Evolutionary conservation across 163 green algal species (phyloP).

Genomic region (Trebouxiophyceae sp.): DNA sequence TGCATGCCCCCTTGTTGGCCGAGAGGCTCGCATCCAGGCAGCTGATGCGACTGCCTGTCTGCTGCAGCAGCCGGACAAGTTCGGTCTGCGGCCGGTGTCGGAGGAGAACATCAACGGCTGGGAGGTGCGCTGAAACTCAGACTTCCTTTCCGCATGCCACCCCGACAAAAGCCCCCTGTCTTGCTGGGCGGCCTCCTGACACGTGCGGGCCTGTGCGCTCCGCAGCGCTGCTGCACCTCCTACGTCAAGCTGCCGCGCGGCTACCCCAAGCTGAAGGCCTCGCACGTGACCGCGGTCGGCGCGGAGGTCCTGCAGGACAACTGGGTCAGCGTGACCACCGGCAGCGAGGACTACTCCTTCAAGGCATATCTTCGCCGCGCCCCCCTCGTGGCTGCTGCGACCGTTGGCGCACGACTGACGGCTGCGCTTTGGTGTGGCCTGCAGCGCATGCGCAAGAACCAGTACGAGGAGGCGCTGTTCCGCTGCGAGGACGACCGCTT

Average conservation of each 20-base stretch:
- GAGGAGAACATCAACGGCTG: constrained; percentile 80
- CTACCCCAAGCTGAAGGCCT: constrained; percentile 52
- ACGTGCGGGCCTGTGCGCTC: too few species aligned
- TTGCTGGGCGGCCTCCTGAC: too few species aligned
- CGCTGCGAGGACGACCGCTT: constrained; percentile 93
- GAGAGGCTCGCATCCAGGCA: too few species aligned
- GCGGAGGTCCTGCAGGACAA: constrained; percentile 78
- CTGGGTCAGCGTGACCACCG: constrained; percentile 91
- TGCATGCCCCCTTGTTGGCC: too few species aligned
- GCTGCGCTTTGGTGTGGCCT: neutral
- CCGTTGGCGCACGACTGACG: too few species aligned
- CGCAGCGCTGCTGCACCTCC: constrained; percentile 71
- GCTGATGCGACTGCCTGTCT: too few species aligned
- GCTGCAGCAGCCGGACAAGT: constrained; percentile 59
- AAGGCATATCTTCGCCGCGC: too few species aligned
- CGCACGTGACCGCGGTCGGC: constrained; percentile 39
- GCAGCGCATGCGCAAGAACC: constrained; percentile 96
- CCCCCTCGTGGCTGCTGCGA: neutral
- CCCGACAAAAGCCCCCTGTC: too few species aligned
- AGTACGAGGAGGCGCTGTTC: constrained; percentile 95
- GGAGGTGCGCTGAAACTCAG: constrained; percentile 47
- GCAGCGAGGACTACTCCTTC: constrained; percentile 97
- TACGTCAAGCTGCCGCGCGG: constrained; percentile 86
- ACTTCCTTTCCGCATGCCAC: too few species aligned
- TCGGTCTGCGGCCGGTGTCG: constrained; percentile 69